phyloP scores from a whole-genome alignment of 805 yeast genomes.

The Wickerhamomyces alni region DNA sequence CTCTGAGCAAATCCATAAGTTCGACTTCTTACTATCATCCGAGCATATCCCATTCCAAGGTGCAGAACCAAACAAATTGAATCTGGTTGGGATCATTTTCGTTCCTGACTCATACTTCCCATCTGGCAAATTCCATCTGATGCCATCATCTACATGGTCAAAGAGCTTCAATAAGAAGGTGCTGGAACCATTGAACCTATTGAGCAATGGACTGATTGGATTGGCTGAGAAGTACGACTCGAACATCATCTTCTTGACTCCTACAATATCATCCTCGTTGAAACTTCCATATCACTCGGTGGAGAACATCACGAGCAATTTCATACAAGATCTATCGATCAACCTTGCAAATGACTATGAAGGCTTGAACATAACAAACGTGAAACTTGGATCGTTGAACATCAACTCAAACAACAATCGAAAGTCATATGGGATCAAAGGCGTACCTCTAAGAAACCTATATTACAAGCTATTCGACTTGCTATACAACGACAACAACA shows the following conservation, averaged over 20 bases:
- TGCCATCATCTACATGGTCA: conserved; percentile 46
- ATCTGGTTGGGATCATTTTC: conserved; percentile 59
- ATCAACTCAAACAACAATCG: conserved; percentile 25
- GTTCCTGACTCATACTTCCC: conserved; percentile 68
- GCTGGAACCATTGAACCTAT: conserved; percentile 41
- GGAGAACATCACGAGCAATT: conserved; percentile 47
- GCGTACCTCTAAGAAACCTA: conserved; percentile 13
- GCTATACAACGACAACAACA: conserved; percentile 14
- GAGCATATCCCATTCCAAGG: conserved; percentile 57
- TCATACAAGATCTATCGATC: conserved; percentile 32
- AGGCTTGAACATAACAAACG: conserved; percentile 34
- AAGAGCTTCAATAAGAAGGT: conserved; percentile 39
- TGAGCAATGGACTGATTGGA: conserved; percentile 50
- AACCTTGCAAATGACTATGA: conserved; percentile 35
- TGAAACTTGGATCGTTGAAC: conserved; percentile 42
- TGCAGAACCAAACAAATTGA: conserved; percentile 48
- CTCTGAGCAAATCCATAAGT: conserved; percentile 37
- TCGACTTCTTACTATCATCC: conserved; percentile 42
- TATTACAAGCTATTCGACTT: conserved; percentile 21
- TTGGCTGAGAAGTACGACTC: conserved; percentile 45
- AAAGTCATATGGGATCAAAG: conserved; percentile 16
- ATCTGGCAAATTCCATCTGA: conserved; percentile 58
- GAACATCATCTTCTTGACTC: conserved; percentile 46
- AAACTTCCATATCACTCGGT: conserved; percentile 59
- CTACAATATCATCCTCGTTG: conserved; percentile 49